Conservation (phyloP, 169 alveolate species). For the Cryptosporidium canis region DNA sequence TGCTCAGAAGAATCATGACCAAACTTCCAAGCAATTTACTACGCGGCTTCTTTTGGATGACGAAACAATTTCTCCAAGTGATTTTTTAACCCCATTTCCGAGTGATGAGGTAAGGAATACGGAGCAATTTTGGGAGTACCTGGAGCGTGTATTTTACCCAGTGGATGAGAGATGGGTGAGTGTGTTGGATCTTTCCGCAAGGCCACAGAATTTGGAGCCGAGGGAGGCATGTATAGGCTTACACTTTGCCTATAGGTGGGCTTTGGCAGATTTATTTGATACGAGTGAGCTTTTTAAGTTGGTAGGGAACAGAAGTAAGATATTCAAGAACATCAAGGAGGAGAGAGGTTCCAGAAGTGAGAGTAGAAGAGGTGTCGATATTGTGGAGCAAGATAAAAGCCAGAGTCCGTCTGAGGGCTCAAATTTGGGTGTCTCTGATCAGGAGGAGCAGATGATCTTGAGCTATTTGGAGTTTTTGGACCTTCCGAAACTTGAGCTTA, state of each 20-base stretch:
- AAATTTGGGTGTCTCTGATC: background rate
- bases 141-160: slow-evolving; percentile 72
- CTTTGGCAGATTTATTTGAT: slow-evolving; percentile 61
- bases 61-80: slow-evolving; percentile 67
- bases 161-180: slow-evolving; percentile 59
- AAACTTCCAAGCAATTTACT: slow-evolving; percentile 68
- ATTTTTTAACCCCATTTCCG: slow-evolving; percentile 68
- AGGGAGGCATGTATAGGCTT: slow-evolving; percentile 47
- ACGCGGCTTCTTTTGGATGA: slow-evolving; percentile 74
- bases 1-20: slow-evolving; percentile 56
- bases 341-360: background rate
- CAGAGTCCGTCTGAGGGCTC: background rate
- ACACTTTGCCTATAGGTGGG: slow-evolving; percentile 70
- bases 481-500: slow-evolving; percentile 45
- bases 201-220: slow-evolving; percentile 30
- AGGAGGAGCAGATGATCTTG: background rate
- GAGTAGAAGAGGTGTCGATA: background rate
- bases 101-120: slow-evolving; percentile 65
- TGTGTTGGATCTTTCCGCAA: slow-evolving; percentile 51
- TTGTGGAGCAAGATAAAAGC: background rate
- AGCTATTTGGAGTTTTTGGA: slow-evolving; percentile 30
- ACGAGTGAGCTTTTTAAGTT: slow-evolving; percentile 33
- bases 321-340: background rate
- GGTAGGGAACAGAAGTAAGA: slow-evolving; percentile 22
- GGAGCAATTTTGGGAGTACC: slow-evolving; percentile 65